Evolutionary conservation across 2,329 filamentous ascomycete genomes (phyloP).

Genomic region (Exophiala xenobiotica): DNA sequence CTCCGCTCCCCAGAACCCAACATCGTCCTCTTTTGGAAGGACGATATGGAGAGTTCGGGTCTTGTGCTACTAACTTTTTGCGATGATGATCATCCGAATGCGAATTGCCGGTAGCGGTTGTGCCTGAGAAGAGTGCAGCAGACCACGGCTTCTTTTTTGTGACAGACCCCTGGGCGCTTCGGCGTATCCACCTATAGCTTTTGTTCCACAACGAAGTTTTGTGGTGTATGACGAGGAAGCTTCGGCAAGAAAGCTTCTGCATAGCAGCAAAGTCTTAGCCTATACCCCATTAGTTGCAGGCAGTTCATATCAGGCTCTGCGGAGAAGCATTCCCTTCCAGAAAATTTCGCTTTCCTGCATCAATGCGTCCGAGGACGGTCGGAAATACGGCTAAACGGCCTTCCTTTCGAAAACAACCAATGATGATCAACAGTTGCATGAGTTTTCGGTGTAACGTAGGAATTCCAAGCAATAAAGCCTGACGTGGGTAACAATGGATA

Average conservation of each 20-base stretch:
- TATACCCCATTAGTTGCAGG: too few species aligned
- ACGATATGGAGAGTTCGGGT: background rate
- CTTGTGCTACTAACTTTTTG: background rate
- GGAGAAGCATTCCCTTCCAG: too few species aligned
- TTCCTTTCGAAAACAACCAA: background rate
- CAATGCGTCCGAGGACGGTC: too few species aligned
- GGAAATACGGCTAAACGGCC: background rate
- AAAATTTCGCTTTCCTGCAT: too few species aligned
- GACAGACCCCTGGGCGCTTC: background rate
- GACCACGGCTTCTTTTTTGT: background rate
- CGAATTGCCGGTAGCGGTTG: background rate
- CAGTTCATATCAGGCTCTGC: too few species aligned
- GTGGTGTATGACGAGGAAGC: background rate
- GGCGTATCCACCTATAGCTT: background rate
- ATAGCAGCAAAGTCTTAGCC: background rate
- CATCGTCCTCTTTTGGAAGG: background rate
- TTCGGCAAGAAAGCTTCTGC: background rate
- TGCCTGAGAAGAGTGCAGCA: background rate
- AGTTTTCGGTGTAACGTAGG: background rate
- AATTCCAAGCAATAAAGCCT: background rate
- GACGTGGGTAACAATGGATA: background rate
- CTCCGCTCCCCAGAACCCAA: background rate
- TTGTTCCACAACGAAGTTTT: too few species aligned
- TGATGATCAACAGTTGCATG: too few species aligned
- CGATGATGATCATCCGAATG: constrained; percentile 2